These are phyloP conservation scores for Camelina sativa DNA, from an alignment of 345 rosid genomes.

Conservation along the genomic window DNA sequence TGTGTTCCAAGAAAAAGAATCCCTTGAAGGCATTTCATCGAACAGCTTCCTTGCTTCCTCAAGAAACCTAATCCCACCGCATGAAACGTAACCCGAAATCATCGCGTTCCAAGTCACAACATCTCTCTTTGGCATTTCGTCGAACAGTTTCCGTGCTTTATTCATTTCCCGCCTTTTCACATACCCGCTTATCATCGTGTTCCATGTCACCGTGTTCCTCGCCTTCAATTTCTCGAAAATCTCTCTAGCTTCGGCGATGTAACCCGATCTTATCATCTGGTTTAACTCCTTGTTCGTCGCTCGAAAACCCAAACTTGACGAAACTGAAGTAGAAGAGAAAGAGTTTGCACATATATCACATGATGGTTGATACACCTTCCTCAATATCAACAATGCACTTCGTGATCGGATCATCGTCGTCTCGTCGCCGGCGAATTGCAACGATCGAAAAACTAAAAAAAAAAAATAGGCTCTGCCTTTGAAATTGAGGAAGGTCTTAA, in stretches of 20 bases:
- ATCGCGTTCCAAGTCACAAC: slow-evolving; percentile 68
- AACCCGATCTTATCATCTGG: slow-evolving; percentile 53
- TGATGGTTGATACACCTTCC: background rate
- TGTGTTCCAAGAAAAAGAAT: slow-evolving; percentile 66
- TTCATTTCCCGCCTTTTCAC: slow-evolving; percentile 49
- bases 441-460: background rate
- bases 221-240: slow-evolving; percentile 49
- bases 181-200: slow-evolving; percentile 65
- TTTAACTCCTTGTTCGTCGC: slow-evolving; percentile 53
- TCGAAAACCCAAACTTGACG: slow-evolving; percentile 39
- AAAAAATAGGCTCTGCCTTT: background rate
- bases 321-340: slow-evolving; percentile 26
- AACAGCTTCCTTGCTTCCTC: slow-evolving; percentile 44
- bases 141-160: slow-evolving; percentile 65
- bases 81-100: slow-evolving; percentile 65
- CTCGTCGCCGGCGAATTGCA: slow-evolving; percentile 34
- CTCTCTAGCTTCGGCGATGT: slow-evolving; percentile 56
- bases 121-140: slow-evolving; percentile 62
- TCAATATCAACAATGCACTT: slow-evolving; percentile 3
- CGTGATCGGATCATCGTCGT: slow-evolving; percentile 36
- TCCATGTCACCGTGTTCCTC: slow-evolving; percentile 67
- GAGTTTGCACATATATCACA: slow-evolving; percentile 13
- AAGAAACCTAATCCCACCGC: slow-evolving; percentile 49
- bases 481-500: background rate
- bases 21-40: slow-evolving; percentile 46